These are phyloP conservation scores for Cryptococcus wingfieldii DNA, from an alignment of 1,284 basidiomycete species.

Conservation along the genomic window DNA sequence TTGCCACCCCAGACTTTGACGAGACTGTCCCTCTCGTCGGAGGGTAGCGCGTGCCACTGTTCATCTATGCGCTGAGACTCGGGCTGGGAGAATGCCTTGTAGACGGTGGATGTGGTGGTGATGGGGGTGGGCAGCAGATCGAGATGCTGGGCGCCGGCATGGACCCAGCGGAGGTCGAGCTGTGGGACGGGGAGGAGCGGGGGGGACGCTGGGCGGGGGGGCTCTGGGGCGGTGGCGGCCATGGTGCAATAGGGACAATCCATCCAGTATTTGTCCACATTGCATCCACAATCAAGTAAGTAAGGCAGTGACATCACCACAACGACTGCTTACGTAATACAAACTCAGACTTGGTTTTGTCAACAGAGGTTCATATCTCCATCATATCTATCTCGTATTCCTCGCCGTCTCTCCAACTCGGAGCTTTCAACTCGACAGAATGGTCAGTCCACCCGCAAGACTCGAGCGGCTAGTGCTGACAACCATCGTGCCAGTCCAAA, in stretches of 20 bases:
- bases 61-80: constrained; percentile 43
- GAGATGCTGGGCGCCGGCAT: constrained; percentile 47
- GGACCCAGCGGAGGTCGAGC: constrained; percentile 46
- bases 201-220: constrained; percentile 9
- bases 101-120: constrained; percentile 33
- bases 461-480: constrained; percentile 11
- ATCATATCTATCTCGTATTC: no score
- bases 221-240: neutral
- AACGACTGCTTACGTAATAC: no score
- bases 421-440: no score
- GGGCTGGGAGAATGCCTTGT: constrained; percentile 57
- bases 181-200: constrained; percentile 20
- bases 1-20: constrained; percentile 25
- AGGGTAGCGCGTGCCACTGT: constrained; percentile 52
- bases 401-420: no score
- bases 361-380: no score
- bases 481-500: constrained; percentile 4
- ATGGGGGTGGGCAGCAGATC: constrained; percentile 45
- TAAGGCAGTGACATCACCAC: no score
- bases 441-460: constrained; percentile 6
- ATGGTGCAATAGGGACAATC: neutral
- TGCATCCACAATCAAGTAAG: no score
- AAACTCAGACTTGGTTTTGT: no score
- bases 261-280: no score
- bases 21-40: constrained; percentile 13